A percentile compares a stretch with the other conserved stretches of the same genome.
Conservation (phyloP, 2,329 filamentous ascomycete genomes). For the Colletotrichum phormii region DNA sequence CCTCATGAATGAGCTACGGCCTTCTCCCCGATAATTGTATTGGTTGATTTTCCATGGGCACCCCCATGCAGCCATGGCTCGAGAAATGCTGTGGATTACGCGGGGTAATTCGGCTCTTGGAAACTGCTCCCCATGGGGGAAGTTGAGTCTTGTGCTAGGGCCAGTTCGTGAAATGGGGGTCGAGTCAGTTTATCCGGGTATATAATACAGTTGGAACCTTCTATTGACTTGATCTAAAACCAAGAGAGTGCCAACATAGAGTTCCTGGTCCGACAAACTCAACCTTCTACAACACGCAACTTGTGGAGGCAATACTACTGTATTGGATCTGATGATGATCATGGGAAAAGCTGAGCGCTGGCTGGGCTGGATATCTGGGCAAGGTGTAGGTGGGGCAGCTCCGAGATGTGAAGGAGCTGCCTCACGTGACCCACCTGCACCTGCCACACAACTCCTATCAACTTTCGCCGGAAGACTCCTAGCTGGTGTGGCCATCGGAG, state of each 20-base stretch:
- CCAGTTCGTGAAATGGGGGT: neutral
- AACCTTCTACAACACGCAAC: neutral
- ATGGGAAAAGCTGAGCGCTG: no score
- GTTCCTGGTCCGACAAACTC: neutral
- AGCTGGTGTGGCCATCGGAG: slow-evolving; percentile 49
- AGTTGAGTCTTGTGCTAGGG: neutral
- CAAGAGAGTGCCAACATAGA: neutral
- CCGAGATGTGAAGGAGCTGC: no score
- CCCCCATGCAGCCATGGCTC: neutral
- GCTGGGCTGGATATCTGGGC: no score
- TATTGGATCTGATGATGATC: no score
- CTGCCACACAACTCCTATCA: neutral
- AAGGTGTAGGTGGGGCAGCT: no score
- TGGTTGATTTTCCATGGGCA: neutral
- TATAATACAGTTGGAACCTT: slow-evolving; percentile 19
- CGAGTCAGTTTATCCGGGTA: slow-evolving; percentile 17
- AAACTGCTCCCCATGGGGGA: slow-evolving; percentile 9
- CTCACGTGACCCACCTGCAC: no score
- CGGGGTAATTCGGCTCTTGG: slow-evolving; percentile 32
- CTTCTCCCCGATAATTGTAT: slow-evolving; percentile 18
- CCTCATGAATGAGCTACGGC: neutral
- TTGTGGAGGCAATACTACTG: no score
- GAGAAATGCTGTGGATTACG: slow-evolving; percentile 28
- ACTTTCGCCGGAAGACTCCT: slow-evolving; percentile 47
- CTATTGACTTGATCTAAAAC: neutral